Evolutionary conservation across 148 eudicot genomes (phyloP), one percentile per base, ranked within the genome.

Genomic region (Fallopia convolvulus): DNA sequence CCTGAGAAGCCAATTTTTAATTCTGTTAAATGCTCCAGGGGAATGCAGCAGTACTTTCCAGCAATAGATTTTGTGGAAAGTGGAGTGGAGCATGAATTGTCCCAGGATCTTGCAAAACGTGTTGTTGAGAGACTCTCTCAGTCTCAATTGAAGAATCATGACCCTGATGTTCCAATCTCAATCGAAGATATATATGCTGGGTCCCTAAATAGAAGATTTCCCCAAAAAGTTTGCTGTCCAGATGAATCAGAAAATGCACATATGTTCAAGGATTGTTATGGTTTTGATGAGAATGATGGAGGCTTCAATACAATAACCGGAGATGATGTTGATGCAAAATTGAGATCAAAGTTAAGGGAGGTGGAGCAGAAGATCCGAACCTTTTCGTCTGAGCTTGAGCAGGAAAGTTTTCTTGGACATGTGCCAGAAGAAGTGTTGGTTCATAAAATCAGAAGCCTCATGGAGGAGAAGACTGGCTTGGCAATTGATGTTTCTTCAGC

Each of bases 101-200:
- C 96, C 18, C 80, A 83, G 83, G 89, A 89, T 72, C 85, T 90
- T 75, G 97, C 99, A 79, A 94, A 89, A 81, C 91, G 86, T 85
- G 97, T 94, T 75, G 85, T 87, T 55, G 97, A 94, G 77, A 89
- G 84, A 79, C 94, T 94, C 81, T 86, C 93, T 70, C 94, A 85
- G 60, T 83, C 88, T n/a, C 83, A 79, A 42, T 82, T 77, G 36
- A 86, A 84, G 76, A 90, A 86, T 71, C 79, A 78, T 76, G 97
- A 88, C 42, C 78, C 87, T 50, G 88, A 82, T 79, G 80, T 75
- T 50, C 98, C 97, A 36, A 90, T 90, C 78, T 90, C 97, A 52
- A 82, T 94, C 50, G 97, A 88, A 80, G 97, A 94, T 83, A 77
- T 94, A 39, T 92, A 92, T 78, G 79, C 82, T 47, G 80, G 83